Percentiles rank a stretch among this genome's conserved stretches.
Evolutionary conservation across 768 basidiomycete species (phyloP).

Genomic region (Suillus decipiens): DNA sequence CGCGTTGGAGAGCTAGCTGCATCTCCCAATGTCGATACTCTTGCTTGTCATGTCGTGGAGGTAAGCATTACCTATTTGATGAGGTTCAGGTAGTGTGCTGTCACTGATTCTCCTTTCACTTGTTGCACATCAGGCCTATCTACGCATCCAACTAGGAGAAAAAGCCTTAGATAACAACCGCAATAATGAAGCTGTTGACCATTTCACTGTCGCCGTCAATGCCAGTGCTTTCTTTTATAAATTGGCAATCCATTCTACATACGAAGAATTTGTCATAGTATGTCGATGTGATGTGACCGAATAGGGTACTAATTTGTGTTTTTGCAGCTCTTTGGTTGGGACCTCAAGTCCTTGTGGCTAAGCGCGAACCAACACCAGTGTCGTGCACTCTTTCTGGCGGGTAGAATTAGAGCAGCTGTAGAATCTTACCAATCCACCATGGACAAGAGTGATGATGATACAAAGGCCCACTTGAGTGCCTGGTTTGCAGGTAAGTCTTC

Average conservation of each 20-base stretch:
- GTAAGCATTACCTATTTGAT: neutral
- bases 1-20: neutral
- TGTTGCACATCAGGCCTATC: neutral
- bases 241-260: neutral
- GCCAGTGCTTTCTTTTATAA: neutral
- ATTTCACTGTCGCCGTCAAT: neutral
- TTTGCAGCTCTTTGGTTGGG: constrained; percentile 1
- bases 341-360: neutral
- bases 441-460: neutral
- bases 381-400: neutral
- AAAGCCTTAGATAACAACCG: neutral
- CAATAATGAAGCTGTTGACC: neutral
- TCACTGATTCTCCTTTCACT: neutral
- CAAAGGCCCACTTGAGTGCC: neutral
- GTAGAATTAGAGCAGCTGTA: neutral
- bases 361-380: neutral
- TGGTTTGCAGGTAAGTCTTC: neutral
- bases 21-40: neutral
- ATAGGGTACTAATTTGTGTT: neutral
- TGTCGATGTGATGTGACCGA: neutral
- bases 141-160: neutral
- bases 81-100: neutral
- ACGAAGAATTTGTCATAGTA: neutral
- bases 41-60: neutral
- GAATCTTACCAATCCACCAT: neutral